These are phyloP conservation scores for Carex arenaria DNA, from an alignment of 202 grass and related monocot species.

Conservation along the genomic window DNA sequence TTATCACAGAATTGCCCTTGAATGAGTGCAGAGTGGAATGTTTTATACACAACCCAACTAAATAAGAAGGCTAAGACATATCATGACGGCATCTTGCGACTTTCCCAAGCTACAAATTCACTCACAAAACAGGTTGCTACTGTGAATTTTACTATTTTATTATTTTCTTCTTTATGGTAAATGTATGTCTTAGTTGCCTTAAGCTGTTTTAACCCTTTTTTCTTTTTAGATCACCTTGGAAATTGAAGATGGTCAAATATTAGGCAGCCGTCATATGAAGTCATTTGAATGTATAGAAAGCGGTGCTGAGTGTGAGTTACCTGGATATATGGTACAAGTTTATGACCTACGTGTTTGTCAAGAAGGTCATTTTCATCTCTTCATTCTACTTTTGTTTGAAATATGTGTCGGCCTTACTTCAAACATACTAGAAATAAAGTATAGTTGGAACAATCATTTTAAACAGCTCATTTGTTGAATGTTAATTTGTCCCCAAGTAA, in stretches of 20 bases:
- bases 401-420: neutral
- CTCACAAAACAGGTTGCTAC: conserved; percentile 45
- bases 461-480: neutral
- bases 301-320: conserved; percentile 43
- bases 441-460: neutral
- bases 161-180: neutral
- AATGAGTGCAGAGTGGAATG: conserved; percentile 57
- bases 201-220: neutral
- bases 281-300: conserved; percentile 63
- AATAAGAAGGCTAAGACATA: conserved; percentile 75
- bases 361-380: conserved; percentile 35
- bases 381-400: neutral
- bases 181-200: conserved; percentile 6
- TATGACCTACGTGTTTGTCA: conserved; percentile 28
- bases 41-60: conserved; percentile 64
- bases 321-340: conserved; percentile 62
- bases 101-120: conserved; percentile 37
- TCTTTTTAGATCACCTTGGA: conserved; percentile 51
- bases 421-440: neutral
- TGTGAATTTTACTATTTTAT: conserved; percentile 12
- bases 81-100: conserved; percentile 58
- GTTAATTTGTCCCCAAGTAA: neutral
- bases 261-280: conserved; percentile 53
- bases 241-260: conserved; percentile 53
- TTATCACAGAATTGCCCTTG: neutral